Percentiles rank a stretch among this genome's conserved stretches.
These are phyloP conservation scores for Artemisia tridentata DNA, from an alignment of 129 eudicot genomes.

Conservation along the genomic window DNA sequence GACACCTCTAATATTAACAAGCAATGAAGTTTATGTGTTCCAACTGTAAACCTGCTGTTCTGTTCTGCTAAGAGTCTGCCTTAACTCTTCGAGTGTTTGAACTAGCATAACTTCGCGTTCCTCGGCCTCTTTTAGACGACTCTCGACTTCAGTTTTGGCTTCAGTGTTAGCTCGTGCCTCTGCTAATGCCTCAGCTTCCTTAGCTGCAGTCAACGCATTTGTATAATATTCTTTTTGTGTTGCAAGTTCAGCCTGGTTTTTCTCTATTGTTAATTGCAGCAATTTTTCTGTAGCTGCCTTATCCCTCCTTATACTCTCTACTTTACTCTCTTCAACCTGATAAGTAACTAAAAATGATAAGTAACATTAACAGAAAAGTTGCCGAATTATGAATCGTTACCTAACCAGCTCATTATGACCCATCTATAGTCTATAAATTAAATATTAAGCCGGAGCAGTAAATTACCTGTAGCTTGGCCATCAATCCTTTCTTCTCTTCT, in stretches of 20 bases:
- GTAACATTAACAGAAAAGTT: constrained; percentile 9
- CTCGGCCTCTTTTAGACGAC: constrained; percentile 65
- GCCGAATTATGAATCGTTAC: neutral
- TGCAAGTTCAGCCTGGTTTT: constrained; percentile 82
- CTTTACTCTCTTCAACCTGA: constrained; percentile 92
- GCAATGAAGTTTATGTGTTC: constrained; percentile 8
- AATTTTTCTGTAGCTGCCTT: constrained; percentile 86
- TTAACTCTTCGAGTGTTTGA: constrained; percentile 86
- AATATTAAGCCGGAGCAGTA: constrained; percentile 13
- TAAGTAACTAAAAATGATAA: constrained; percentile 19
- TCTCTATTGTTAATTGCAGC: constrained; percentile 91
- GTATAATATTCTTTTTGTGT: constrained; percentile 85
- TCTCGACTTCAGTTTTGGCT: constrained; percentile 81
- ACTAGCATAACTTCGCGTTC: constrained; percentile 88
- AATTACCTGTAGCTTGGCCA: constrained; percentile 80
- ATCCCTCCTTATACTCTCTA: constrained; percentile 81
- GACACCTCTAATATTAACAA: constrained; percentile 8
- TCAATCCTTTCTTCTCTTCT: constrained; percentile 93
- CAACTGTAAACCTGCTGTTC: constrained; percentile 78
- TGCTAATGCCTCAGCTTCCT: constrained; percentile 90
- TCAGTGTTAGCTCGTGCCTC: constrained; percentile 88
- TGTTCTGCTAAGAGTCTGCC: constrained; percentile 78
- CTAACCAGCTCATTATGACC: neutral
- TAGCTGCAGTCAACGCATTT: constrained; percentile 71
- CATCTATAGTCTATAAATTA: neutral